phyloP scores from a whole-genome alignment of 257 asterid species.

The Salvia rosmarinus region DNA sequence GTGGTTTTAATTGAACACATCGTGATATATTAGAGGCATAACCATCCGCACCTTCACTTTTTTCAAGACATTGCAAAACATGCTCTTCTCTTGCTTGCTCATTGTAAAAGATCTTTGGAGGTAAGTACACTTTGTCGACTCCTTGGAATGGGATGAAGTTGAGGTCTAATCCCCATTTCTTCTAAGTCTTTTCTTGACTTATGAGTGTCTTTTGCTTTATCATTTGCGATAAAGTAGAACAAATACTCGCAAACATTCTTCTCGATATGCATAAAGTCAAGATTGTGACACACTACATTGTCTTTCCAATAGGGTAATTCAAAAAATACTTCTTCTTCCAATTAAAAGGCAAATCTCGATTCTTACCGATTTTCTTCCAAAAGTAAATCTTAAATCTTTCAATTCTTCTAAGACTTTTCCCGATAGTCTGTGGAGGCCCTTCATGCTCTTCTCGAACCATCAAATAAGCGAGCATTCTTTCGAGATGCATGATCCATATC shows the following conservation, averaged over 20 bases:
- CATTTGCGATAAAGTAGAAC: neutral
- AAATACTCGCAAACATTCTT: conserved; percentile 24
- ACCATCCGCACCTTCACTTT: neutral
- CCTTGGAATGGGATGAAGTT: conserved; percentile 1
- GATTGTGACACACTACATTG: neutral
- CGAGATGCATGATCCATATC: neutral
- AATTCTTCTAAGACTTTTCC: neutral
- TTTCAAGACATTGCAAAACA: conserved; percentile 16
- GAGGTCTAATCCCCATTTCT: neutral
- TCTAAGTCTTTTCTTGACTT: neutral
- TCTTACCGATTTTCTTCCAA: neutral
- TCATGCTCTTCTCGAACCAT: neutral
- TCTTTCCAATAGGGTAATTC: conserved; percentile 17
- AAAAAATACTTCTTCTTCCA: conserved; percentile 18
- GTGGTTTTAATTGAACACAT: neutral
- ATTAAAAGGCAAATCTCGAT: neutral
- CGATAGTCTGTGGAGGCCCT: conserved; percentile 1
- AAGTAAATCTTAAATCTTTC: neutral
- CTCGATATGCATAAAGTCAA: conserved; percentile 23
- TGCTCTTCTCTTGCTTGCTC: conserved; percentile 14
- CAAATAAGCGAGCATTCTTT: neutral
- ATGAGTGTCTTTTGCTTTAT: conserved; percentile 3
- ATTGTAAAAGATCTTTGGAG: conserved; percentile 6
- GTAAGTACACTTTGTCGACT: neutral
- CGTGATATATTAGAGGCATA: conserved; percentile 1